These are phyloP conservation scores for Geotrichum fermentans DNA, from an alignment of 1,139 yeast species.

Conservation along the genomic window DNA sequence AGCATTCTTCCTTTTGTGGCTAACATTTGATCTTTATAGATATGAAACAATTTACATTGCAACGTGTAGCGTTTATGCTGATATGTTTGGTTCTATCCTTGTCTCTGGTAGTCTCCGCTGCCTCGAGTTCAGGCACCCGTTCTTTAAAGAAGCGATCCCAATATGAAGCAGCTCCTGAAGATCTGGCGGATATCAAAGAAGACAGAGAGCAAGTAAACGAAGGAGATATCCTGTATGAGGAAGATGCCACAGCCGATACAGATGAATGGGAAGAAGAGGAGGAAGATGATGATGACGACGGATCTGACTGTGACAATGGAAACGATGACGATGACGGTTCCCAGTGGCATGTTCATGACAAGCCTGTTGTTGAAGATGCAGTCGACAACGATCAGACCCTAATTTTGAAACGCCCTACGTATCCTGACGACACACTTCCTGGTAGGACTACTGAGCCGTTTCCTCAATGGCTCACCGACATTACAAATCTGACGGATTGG, in stretches of 20 bases:
- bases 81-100: neutral
- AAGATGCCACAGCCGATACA: constrained; percentile 29
- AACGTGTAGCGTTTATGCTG: neutral
- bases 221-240: constrained; percentile 20
- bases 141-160: neutral
- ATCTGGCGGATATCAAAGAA: too few species aligned
- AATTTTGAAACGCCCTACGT: neutral
- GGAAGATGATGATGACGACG: constrained; percentile 29
- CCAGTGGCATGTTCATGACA: constrained; percentile 24
- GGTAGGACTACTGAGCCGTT: constrained; percentile 35
- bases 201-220: constrained; percentile 6
- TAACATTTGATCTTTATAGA: too few species aligned
- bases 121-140: too few species aligned
- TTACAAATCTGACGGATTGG: constrained; percentile 74
- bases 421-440: neutral
- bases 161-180: neutral
- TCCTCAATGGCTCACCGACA: constrained; percentile 71
- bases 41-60: too few species aligned
- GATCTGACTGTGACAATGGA: constrained; percentile 32
- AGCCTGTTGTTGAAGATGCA: neutral
- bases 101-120: neutral
- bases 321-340: constrained; percentile 34
- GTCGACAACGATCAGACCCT: neutral
- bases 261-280: constrained; percentile 25
- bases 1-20: too few species aligned